Evolutionary conservation across 2,329 filamentous ascomycete species (phyloP).

Genomic region (Fusarium ambrosium): DNA sequence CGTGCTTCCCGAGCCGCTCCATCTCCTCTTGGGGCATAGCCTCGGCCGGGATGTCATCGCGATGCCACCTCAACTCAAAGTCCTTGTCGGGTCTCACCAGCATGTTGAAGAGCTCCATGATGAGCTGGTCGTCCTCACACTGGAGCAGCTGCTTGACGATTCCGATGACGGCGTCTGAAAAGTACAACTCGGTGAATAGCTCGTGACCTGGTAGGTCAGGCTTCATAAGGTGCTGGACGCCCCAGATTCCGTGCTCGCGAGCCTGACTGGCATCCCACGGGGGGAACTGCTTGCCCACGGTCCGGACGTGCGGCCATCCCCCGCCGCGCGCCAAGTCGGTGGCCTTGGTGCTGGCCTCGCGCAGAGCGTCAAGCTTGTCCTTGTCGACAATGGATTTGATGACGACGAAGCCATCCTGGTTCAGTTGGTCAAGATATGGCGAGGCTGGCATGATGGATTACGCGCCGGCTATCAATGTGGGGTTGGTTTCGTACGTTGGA

Average conservation of each 20-base stretch:
- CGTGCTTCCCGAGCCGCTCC: conserved; percentile 68
- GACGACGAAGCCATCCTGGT: conserved; percentile 81
- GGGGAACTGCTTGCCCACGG: conserved; percentile 90
- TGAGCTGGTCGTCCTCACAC: conserved; percentile 71
- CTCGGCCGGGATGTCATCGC: conserved; percentile 82
- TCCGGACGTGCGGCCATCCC: conserved; percentile 84
- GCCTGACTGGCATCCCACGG: conserved; percentile 77
- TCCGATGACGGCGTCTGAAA: conserved; percentile 72
- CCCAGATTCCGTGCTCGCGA: conserved; percentile 81
- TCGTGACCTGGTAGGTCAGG: conserved; percentile 74
- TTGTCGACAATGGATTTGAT: conserved; percentile 74
- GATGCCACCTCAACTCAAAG: conserved; percentile 86
- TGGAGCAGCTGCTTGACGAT: conserved; percentile 75
- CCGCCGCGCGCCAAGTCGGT: conserved; percentile 75
- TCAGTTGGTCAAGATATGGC: conserved; percentile 63
- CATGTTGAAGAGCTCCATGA: conserved; percentile 92
- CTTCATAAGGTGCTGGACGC: conserved; percentile 87
- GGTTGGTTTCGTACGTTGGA: conserved; percentile 6
- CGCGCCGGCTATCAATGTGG: conserved; percentile 20
- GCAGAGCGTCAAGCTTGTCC: conserved; percentile 69
- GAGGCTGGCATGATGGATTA: conserved; percentile 32
- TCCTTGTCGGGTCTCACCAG: conserved; percentile 79
- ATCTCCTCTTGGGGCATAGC: conserved; percentile 77
- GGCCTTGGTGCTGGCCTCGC: conserved; percentile 69
- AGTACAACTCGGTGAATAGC: conserved; percentile 78